These are phyloP conservation scores for Eucalyptus coolabah DNA, from an alignment of 345 rosid species.

Conservation along the genomic window DNA sequence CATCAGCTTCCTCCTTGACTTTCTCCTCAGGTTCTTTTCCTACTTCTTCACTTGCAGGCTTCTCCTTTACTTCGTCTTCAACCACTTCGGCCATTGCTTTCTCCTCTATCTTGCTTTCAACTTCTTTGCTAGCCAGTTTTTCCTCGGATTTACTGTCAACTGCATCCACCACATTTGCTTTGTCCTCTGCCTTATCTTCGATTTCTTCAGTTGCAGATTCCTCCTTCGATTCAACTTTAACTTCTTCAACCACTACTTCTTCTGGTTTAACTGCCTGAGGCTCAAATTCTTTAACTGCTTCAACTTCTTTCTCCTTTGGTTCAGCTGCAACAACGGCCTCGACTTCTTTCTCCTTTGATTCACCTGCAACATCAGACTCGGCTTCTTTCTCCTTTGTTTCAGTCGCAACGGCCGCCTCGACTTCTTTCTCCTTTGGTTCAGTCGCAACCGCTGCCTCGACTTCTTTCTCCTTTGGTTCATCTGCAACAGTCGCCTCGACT, in stretches of 20 bases:
- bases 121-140: background rate
- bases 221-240: background rate
- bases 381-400: background rate
- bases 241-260: background rate
- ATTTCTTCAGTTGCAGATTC: background rate
- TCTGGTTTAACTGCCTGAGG: background rate
- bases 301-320: background rate
- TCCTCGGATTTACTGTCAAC: background rate
- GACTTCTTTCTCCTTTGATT: background rate
- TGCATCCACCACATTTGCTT: background rate
- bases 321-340: background rate
- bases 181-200: background rate
- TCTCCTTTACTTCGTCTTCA: background rate
- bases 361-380: background rate
- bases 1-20: background rate
- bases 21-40: background rate
- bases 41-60: background rate
- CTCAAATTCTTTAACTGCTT: background rate
- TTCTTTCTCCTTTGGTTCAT: background rate
- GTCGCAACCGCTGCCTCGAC: background rate
- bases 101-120: background rate
- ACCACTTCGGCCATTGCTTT: background rate
- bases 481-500: accelerated
- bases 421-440: background rate
- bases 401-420: background rate